Base-by-base conservation (phyloP, 1,139 yeast species). In the Blastobotrys persicus region DNA sequence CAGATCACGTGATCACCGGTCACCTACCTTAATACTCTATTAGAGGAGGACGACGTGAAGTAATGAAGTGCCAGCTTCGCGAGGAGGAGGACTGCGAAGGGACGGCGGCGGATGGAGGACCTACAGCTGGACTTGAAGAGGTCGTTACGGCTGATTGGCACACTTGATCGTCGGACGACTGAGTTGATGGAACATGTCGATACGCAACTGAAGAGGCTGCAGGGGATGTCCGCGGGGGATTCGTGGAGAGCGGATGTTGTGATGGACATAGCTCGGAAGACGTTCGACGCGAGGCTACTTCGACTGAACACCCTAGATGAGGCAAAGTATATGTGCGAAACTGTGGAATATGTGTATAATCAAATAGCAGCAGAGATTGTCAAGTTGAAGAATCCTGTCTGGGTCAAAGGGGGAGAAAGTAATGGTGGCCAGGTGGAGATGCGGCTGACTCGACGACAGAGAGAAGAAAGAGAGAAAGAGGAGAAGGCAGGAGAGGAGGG, bases 281-380 rank as follows among this genome's bases (percentile, higher is more conserved):
- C 33, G 14, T 2, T 14, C 31, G 18, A 19, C 11, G 11, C 33
- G 17, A 28, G 42, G 7, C 14, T 40, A 3, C 35, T 46, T 6
- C 42, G 49, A 16, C 19, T 35, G 2, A 49, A 49, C 38, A 32
- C 47, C 4, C 12, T 46, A 26, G 47, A 23, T 12, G 52, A 49
- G 37, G 44, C 52, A 11, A 31, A 26, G 5, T 28, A 35, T 17
- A 17, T 45, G 14, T 26, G 37, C 6, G 32, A 23, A 14, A 17
- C 44, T 2, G 48, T 49, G n/a, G 44, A 26, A n/a, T 37, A 19
- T 4, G 42, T 28, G 18, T 35, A 33, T 12, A 19, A 17, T n/a
- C 35, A 28, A 31, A 35, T 35, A 2, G 18, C 26, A 23, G 31
- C 20, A 11, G 46, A 44, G 14, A 19, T 44, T 14, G 28, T 44